Conservation (phyloP, 768 basidiomycete genomes). For the Myochromella boudieri region DNA sequence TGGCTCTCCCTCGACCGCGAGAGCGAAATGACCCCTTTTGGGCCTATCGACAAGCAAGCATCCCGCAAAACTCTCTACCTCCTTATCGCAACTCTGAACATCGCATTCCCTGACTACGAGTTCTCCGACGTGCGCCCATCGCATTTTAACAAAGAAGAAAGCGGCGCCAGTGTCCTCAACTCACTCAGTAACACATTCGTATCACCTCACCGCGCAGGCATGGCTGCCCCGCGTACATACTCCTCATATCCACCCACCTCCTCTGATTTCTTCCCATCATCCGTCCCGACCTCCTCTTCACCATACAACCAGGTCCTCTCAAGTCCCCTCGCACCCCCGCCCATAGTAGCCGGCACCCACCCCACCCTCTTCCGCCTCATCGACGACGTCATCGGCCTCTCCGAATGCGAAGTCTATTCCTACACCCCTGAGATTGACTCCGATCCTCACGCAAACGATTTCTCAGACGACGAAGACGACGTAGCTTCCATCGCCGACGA, state of each 20-base stretch:
- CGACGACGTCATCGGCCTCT: slow-evolving; percentile 85
- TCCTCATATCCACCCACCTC: slow-evolving; percentile 80
- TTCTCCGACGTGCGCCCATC: slow-evolving; percentile 91
- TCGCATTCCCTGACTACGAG: slow-evolving; percentile 97
- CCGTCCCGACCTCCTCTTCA: slow-evolving; percentile 69
- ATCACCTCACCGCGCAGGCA: slow-evolving; percentile 66
- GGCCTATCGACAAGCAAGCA: slow-evolving; percentile 81
- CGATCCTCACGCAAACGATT: slow-evolving; percentile 89
- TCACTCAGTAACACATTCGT: slow-evolving; percentile 82
- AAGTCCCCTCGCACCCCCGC: slow-evolving; percentile 70
- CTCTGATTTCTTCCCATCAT: slow-evolving; percentile 74
- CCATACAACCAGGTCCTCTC: slow-evolving; percentile 56
- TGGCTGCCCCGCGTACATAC: slow-evolving; percentile 75
- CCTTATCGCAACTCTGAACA: slow-evolving; percentile 94
- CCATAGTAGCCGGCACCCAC: slow-evolving; percentile 80
- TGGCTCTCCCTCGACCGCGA: slow-evolving; percentile 73
- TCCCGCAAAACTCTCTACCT: slow-evolving; percentile 93
- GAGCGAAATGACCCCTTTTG: slow-evolving; percentile 84
- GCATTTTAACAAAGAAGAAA: slow-evolving; percentile 86
- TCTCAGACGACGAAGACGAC: slow-evolving; percentile 79
- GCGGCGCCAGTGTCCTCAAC: slow-evolving; percentile 76
- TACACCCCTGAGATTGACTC: slow-evolving; percentile 92
- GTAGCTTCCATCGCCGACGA: slow-evolving; percentile 64
- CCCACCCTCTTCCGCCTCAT: slow-evolving; percentile 86
- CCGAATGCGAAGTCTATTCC: slow-evolving; percentile 94